Evolutionary conservation across 805 yeast species (phyloP).

Genomic region (Saturnispora saitoi): DNA sequence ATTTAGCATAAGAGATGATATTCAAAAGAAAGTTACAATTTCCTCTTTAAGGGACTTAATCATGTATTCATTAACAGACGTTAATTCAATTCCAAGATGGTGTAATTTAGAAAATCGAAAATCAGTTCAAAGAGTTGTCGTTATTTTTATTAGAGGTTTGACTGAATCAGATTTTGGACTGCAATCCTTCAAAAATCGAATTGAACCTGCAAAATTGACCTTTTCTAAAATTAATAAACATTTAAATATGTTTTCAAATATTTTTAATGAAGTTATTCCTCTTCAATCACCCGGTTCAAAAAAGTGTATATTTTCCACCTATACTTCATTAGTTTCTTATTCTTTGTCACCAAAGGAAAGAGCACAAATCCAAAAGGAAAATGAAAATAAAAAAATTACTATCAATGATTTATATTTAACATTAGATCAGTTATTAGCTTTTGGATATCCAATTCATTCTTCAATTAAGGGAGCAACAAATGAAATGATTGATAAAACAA

Average conservation of each 20-base stretch:
- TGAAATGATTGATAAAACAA: constrained; percentile 15
- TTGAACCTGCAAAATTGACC: constrained; percentile 9
- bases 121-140: constrained; percentile 45
- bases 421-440: constrained; percentile 37
- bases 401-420: constrained; percentile 47
- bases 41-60: constrained; percentile 41
- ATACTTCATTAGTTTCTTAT: constrained; percentile 45
- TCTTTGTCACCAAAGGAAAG: constrained; percentile 52
- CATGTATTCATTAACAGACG: constrained; percentile 34
- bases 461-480: constrained; percentile 20
- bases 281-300: constrained; percentile 60
- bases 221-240: constrained; percentile 11
- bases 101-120: constrained; percentile 39
- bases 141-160: constrained; percentile 61
- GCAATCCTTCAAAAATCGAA: constrained; percentile 10
- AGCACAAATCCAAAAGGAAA: constrained; percentile 28
- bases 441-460: constrained; percentile 52
- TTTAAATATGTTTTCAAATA: constrained; percentile 29
- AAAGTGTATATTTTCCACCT: constrained; percentile 43
- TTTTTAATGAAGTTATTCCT: constrained; percentile 39
- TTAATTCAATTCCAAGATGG: constrained; percentile 40
- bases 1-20: constrained; percentile 9
- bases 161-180: constrained; percentile 36
- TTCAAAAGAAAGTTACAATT: constrained; percentile 25
- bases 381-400: constrained; percentile 31